These are phyloP conservation scores for Aeschynomene evenia DNA, from an alignment of 306 rosid species.

Conservation along the genomic window DNA sequence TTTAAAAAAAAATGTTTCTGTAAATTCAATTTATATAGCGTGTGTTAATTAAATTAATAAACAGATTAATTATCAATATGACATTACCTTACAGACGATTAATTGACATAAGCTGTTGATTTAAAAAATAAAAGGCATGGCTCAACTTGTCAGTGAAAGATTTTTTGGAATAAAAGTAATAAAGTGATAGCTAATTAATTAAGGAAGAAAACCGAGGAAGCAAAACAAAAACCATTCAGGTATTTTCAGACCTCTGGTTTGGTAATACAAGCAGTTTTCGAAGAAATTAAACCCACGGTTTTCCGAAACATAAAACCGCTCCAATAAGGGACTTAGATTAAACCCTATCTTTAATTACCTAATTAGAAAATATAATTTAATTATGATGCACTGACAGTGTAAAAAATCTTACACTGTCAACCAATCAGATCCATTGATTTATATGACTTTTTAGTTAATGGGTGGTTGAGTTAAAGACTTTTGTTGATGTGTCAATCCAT, in stretches of 20 bases:
- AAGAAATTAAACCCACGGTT: not conserved
- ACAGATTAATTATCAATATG: no score
- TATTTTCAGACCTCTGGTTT: constrained; percentile 2
- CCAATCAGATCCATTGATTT: no score
- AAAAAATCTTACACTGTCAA: no score
- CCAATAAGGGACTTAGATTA: not conserved
- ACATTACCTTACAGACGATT: not conserved
- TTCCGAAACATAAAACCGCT: not conserved
- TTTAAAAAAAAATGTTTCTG: no score
- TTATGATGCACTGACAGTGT: no score
- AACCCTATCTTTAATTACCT: no score
- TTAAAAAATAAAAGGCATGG: not conserved
- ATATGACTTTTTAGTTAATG: no score
- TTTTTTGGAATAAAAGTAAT: not conserved
- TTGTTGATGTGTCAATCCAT: no score
- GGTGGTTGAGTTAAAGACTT: no score
- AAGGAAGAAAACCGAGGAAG: not conserved
- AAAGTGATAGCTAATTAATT: not conserved
- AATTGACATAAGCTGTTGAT: not conserved
- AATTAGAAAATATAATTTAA: no score
- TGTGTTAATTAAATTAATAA: no score
- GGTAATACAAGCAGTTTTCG: not conserved
- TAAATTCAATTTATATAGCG: no score
- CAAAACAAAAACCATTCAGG: not conserved
- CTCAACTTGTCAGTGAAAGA: not conserved